These are phyloP conservation scores for Ramichloridium luteum DNA, from an alignment of 2,329 filamentous ascomycete species.

Conservation along the genomic window DNA sequence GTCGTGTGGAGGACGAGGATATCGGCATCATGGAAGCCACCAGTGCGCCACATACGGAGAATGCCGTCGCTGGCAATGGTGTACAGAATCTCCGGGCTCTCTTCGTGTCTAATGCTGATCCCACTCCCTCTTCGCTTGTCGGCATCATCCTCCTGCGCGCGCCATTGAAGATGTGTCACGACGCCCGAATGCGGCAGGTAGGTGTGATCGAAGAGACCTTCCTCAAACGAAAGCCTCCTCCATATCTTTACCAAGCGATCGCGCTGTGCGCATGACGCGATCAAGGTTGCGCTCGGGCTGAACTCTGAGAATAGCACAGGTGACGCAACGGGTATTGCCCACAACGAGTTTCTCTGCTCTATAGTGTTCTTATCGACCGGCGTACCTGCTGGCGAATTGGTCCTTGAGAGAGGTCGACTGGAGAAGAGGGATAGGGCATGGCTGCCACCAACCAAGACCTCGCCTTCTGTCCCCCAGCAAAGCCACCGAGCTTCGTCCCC, in stretches of 20 bases:
- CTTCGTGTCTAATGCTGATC: conserved; percentile 19
- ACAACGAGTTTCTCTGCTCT: conserved; percentile 41
- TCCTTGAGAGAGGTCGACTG: conserved; percentile 28
- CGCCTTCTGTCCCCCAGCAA: conserved; percentile 79
- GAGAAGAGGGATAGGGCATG: conserved; percentile 58
- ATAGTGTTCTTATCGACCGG: conserved; percentile 28
- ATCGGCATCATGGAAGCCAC: conserved; percentile 57
- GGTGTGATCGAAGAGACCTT: conserved; percentile 77
- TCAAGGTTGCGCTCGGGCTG: conserved; percentile 76
- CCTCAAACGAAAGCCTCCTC: conserved; percentile 75
- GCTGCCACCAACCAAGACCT: conserved; percentile 66
- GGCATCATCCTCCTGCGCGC: conserved; percentile 49
- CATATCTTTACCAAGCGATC: conserved; percentile 87
- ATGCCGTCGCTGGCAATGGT: conserved; percentile 73
- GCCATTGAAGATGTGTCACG: conserved; percentile 80
- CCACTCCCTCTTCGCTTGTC: conserved; percentile 44
- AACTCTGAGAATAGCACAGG: conserved; percentile 62
- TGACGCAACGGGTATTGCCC: conserved; percentile 63
- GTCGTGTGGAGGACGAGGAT: conserved; percentile 68
- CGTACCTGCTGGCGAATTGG: conserved; percentile 13
- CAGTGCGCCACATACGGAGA: conserved; percentile 71
- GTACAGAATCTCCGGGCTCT: conserved; percentile 69
- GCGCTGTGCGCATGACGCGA: conserved; percentile 66
- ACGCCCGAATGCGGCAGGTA: conserved; percentile 76
- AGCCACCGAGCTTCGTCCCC: conserved; percentile 45